These are phyloP conservation scores for Pestalotiopsis sp. DNA, from an alignment of 2,329 filamentous ascomycete species.

Conservation along the genomic window DNA sequence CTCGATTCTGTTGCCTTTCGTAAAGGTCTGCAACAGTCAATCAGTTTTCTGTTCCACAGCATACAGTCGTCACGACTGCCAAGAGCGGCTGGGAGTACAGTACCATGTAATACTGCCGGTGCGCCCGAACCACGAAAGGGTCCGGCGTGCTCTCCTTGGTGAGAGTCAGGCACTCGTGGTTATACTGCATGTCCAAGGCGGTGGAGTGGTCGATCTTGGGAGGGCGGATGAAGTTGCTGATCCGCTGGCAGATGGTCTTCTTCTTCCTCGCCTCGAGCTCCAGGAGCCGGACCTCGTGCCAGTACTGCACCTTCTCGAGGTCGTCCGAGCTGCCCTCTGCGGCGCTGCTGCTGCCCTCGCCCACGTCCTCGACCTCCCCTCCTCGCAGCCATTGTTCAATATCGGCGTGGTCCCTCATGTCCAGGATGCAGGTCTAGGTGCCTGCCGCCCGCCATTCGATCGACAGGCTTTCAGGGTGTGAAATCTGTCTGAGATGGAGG, in stretches of 20 bases:
- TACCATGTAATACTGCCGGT: constrained; percentile 30
- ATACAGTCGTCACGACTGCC: neutral
- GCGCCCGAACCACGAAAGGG: constrained; percentile 28
- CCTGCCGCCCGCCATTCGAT: neutral
- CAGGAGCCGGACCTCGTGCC: neutral
- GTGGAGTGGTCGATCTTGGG: neutral
- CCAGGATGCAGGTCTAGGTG: neutral
- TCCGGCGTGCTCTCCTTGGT: constrained; percentile 32
- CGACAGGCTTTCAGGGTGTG: neutral
- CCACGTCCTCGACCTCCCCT: neutral
- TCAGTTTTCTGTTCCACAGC: neutral
- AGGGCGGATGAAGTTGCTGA: neutral
- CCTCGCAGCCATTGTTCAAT: constrained; percentile 4
- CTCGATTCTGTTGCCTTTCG: constrained; percentile 32
- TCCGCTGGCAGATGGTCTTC: neutral
- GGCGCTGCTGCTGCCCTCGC: neutral
- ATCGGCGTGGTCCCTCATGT: neutral
- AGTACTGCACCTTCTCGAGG: constrained; percentile 1
- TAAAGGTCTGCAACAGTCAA: constrained; percentile 29
- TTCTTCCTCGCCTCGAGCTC: constrained; percentile 6
- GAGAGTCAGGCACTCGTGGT: constrained; percentile 31
- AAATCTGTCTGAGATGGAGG: neutral
- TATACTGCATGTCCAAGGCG: constrained; percentile 20
- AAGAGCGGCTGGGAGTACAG: constrained; percentile 6
- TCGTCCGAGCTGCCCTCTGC: neutral